These are phyloP conservation scores for Colletotrichum viniferum DNA, from an alignment of 2,329 filamentous ascomycete genomes.

Conservation along the genomic window DNA sequence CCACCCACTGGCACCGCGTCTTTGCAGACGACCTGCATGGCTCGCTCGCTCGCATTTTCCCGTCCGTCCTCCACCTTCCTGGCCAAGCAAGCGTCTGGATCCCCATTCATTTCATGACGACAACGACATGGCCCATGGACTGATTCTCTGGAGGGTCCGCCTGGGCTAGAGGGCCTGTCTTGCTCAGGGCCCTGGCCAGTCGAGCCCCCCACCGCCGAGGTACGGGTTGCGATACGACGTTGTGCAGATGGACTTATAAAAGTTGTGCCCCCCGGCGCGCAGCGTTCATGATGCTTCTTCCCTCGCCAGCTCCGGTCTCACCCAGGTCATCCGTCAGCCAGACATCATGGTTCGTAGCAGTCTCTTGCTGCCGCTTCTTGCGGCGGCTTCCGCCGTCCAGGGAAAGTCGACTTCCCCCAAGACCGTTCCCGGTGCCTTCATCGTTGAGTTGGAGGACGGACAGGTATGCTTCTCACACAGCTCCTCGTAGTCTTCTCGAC, in stretches of 20 bases:
- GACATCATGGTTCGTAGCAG: constrained; percentile 40
- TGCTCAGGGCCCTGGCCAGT: background rate
- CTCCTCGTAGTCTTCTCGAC: background rate
- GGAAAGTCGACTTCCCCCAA: constrained; percentile 27
- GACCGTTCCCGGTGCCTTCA: constrained; percentile 52
- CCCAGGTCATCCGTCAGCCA: constrained; percentile 15
- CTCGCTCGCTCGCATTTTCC: background rate
- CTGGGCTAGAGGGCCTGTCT: background rate
- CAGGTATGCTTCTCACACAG: constrained; percentile 38
- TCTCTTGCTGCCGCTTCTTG: constrained; percentile 38
- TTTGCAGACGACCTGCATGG: background rate
- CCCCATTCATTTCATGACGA: constrained; percentile 1
- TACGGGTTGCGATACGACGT: background rate
- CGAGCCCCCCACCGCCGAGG: background rate
- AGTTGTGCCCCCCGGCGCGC: background rate
- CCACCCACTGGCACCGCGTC: background rate
- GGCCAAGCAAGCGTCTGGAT: constrained; percentile 1
- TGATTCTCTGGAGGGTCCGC: background rate
- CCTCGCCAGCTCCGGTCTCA: constrained; percentile 12
- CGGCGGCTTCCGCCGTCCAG: constrained; percentile 33
- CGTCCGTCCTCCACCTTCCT: constrained; percentile 10
- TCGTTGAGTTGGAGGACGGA: constrained; percentile 57
- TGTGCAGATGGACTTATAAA: constrained; percentile 6
- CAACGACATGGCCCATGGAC: background rate
- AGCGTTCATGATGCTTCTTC: background rate